Evolutionary conservation across 1,284 basidiomycete genomes (phyloP).

Genomic region (Volvariella surrecta): DNA sequence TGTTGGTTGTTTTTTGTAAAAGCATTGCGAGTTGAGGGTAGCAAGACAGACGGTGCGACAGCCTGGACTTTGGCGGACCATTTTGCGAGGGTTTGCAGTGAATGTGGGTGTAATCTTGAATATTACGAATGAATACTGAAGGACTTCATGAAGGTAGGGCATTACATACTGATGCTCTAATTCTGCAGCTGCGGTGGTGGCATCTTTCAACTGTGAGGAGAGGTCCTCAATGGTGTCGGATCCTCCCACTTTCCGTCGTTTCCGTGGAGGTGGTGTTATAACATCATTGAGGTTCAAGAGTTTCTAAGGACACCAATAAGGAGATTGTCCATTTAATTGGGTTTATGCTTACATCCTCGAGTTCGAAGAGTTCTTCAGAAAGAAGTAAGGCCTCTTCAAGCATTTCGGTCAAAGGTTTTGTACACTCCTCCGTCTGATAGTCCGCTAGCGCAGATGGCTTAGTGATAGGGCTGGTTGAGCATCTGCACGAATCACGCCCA

Average conservation of each 20-base stretch:
- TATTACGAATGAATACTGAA: background rate
- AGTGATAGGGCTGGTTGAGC: conserved; percentile 13
- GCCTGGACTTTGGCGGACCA: conserved; percentile 94
- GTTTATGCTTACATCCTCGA: conserved; percentile 47
- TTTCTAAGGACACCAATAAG: conserved; percentile 23
- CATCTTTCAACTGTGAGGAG: conserved; percentile 32
- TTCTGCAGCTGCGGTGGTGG: conserved; percentile 33
- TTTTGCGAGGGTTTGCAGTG: conserved; percentile 74
- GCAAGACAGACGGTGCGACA: conserved; percentile 69
- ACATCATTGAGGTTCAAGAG: conserved; percentile 40
- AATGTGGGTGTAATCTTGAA: conserved; percentile 54
- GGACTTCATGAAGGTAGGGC: conserved; percentile 6
- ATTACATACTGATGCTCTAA: conserved; percentile 50
- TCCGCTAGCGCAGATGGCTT: conserved; percentile 23
- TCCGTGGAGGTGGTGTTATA: conserved; percentile 43
- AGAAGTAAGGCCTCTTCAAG: conserved; percentile 50
- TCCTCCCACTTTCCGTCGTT: conserved; percentile 41
- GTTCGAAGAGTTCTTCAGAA: conserved; percentile 56
- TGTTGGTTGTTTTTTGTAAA: conserved; percentile 45
- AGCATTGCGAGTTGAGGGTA: conserved; percentile 58
- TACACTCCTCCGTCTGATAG: conserved; percentile 24
- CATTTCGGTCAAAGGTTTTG: conserved; percentile 35
- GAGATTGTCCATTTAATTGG: background rate
- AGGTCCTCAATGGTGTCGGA: conserved; percentile 22
- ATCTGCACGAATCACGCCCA: conserved; percentile 4